Percentiles rank a stretch among this genome's conserved stretches.
Evolutionary conservation across 345 rosid genomes (phyloP).

Genomic region (Microthlaspi erraticum): DNA sequence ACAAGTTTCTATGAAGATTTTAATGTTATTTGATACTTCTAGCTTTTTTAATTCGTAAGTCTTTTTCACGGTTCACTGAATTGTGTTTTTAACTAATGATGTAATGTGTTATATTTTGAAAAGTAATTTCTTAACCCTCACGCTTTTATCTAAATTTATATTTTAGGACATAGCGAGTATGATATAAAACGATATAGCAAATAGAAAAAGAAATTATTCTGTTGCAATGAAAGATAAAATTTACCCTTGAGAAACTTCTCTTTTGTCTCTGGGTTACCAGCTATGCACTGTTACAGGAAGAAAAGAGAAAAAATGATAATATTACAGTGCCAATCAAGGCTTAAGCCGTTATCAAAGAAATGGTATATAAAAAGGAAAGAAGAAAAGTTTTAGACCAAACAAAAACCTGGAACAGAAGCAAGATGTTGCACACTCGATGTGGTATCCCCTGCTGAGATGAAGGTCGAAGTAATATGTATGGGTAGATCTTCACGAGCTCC

Average conservation of each 20-base stretch:
- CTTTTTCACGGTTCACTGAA: too few relatives aligned
- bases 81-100: too few relatives aligned
- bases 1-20: too few relatives aligned
- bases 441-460: constrained; percentile 1
- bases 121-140: too few relatives aligned
- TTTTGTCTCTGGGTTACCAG: constrained; percentile 58
- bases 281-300: constrained; percentile 48
- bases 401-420: constrained; percentile 60
- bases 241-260: constrained; percentile 54
- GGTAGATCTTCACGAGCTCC: constrained; percentile 51
- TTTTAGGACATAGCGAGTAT: too few relatives aligned
- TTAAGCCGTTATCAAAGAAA: constrained; percentile 5
- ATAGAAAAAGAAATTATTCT: not conserved
- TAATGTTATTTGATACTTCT: too few relatives aligned
- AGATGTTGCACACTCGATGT: constrained; percentile 48
- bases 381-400: constrained; percentile 23
- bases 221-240: constrained; percentile 19
- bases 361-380: not conserved
- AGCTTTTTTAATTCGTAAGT: too few relatives aligned
- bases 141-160: too few relatives aligned
- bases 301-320: not conserved
- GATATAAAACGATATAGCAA: not conserved
- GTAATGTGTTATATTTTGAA: too few relatives aligned
- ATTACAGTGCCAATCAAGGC: not conserved
- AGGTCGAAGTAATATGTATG: constrained; percentile 9